Base-by-base conservation (phyloP, 352 stramenopile species). In the Elongisporangium anandrum region DNA sequence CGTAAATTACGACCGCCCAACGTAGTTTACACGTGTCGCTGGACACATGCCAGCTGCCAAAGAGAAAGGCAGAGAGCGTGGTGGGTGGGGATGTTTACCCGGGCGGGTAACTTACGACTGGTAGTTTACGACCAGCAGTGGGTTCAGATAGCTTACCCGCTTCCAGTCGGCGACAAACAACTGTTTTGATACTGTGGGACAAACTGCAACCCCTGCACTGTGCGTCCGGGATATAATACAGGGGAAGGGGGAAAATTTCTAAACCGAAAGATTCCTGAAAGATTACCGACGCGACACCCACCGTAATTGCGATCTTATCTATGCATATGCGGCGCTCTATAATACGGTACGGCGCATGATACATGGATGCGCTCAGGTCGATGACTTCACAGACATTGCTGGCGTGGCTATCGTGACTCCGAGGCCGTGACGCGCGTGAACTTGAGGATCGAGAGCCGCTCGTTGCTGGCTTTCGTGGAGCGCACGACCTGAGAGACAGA, bases 391-490 rank as follows among this genome's bases (percentile, higher is more conserved):
- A 7, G 29, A 2, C 9, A 2, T 13, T 15, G 1, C 13, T 41
- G 13, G 29, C 9, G 29, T 15, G 9, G 9, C 21, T 55, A 55
- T 55, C 7, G 13, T 22, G 13, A 10, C 20, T 24, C 1, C 19
- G 50, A 16, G 9, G n/a, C 16, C 47, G 48, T 4, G 17, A 22
- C 66, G 16, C 79, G 69, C 15, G 64, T 66, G 59, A 93, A 89
- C 54, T 90, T 91, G 24, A 93, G 70, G 54, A 93, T 91, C 7
- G 79, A 90, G 9, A 93, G 66, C 5, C 67, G 69, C 53, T 93
- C 84, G 63, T 93, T 93, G 39, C 72, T 72, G 5, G 84, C 84
- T 51, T 84, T 79, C 1, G 79, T 88, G 0, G 84, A 87, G 15
- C 80, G 77, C 51, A 91, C 68, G 48, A 87, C 68, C 84, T 93